Evolutionary conservation across 805 yeast genomes (phyloP).

Genomic region (Zygosaccharomyces lentus): DNA sequence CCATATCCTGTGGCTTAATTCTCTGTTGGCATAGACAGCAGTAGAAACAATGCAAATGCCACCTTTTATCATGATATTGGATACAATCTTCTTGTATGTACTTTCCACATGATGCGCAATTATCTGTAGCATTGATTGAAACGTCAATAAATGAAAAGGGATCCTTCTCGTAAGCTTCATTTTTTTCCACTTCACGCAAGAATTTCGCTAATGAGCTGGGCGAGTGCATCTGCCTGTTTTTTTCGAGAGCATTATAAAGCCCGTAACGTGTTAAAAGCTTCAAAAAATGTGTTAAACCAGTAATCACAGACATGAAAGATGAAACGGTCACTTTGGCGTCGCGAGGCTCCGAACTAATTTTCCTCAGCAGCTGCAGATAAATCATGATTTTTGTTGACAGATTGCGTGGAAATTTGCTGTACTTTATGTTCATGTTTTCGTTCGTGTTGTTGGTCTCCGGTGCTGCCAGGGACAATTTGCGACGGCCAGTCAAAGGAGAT

Average conservation of each 20-base stretch:
- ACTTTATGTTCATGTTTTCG: slow-evolving; percentile 17
- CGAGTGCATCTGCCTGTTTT: slow-evolving; percentile 54
- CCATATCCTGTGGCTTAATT: slow-evolving; percentile 39
- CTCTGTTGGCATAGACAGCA: slow-evolving; percentile 56
- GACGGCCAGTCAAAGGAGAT: slow-evolving; percentile 5
- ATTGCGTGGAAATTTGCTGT: slow-evolving; percentile 64
- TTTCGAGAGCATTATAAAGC: slow-evolving; percentile 66
- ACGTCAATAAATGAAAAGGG: slow-evolving; percentile 44
- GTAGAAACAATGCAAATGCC: slow-evolving; percentile 75
- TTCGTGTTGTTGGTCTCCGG: slow-evolving; percentile 6
- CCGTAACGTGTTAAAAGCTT: slow-evolving; percentile 81
- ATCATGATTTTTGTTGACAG: slow-evolving; percentile 87
- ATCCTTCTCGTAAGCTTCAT: slow-evolving; percentile 37
- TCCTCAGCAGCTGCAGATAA: slow-evolving; percentile 77
- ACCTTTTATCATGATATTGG: slow-evolving; percentile 55
- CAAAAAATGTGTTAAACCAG: slow-evolving; percentile 88
- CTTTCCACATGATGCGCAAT: slow-evolving; percentile 64
- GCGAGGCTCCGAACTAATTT: slow-evolving; percentile 40
- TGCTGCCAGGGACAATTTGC: slow-evolving; percentile 3
- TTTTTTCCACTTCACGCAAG: slow-evolving; percentile 48
- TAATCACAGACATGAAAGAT: slow-evolving; percentile 72
- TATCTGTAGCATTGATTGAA: slow-evolving; percentile 63
- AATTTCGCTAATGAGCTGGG: slow-evolving; percentile 61
- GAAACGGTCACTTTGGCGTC: slow-evolving; percentile 40
- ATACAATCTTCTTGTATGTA: slow-evolving; percentile 84